Evolutionary conservation across 1,284 basidiomycete genomes (phyloP), one percentile per base, ranked within the genome.

Genomic region (Cutaneotrichosporon sp.): DNA sequence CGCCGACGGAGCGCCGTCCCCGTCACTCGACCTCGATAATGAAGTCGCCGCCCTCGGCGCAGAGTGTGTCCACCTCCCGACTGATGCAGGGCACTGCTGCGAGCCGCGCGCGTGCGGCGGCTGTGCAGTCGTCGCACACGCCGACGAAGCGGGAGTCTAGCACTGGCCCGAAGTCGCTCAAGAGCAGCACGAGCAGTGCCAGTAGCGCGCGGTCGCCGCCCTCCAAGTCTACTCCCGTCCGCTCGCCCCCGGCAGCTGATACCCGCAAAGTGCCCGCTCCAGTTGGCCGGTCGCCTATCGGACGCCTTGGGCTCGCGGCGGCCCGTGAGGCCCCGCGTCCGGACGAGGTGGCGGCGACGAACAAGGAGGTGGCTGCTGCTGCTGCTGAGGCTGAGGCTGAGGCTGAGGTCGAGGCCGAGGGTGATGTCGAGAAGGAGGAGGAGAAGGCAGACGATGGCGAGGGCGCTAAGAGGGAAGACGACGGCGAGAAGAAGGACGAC

Each of bases 81-180:
- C 61, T 68, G 16, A 40, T 68, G 56, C 66, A 65, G 63, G 66
- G 66, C 18, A 68, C 66, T 0, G 66, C 66, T 1, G 58, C 63
- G 18, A 60, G 57, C 34, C 66, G 66, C 14, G 66, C 66, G 13
- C 63, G 66, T 5, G 66, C 63, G 0, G 66, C 66, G 0, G 66
- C 63, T 1, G 60, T 56, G 0, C 56, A 56, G 16, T 55, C 58
- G 6, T 8, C 49, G n/a, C 49, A 26, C 18, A 52, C 40, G 46
- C 61, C 22, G 16, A 46, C 36, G 42, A 30, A 18, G 13, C 21
- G 18, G 38, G 26, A 34, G 6, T 11, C 22, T n/a, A 42, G 51
- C 14, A 8, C 51, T 14, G 49, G 49, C 31, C 30, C 51, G 16
- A 49, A 31, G 56, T 47, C 38, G 5, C 46, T 46, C 42, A 46